phyloP scores from a whole-genome alignment of 257 asterid species.

The Forsythia suspensa region DNA sequence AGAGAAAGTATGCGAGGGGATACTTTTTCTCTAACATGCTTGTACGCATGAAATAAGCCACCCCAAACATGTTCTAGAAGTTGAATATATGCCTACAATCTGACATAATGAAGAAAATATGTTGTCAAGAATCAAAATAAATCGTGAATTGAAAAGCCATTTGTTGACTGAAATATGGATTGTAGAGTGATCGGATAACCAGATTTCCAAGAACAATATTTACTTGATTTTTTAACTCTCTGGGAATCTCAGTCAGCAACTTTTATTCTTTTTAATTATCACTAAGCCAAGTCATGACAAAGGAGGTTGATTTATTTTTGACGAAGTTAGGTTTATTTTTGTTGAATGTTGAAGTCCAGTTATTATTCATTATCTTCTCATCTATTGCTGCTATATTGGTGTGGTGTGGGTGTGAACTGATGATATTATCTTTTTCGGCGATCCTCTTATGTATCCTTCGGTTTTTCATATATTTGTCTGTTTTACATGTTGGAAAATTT shows the following conservation, averaged over 20 bases:
- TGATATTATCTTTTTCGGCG: not conserved
- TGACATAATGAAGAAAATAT: not conserved
- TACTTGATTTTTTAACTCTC: not conserved
- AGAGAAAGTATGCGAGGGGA: no score
- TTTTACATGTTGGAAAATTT: constrained; percentile 25
- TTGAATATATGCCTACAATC: not conserved
- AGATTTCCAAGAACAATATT: not conserved
- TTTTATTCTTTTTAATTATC: not conserved
- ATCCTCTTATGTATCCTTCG: not conserved
- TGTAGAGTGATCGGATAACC: not conserved
- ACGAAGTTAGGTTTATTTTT: not conserved
- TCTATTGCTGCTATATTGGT: not conserved
- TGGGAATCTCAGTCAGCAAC: not conserved
- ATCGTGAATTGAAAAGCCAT: not conserved
- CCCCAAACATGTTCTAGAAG: not conserved
- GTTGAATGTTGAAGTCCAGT: not conserved
- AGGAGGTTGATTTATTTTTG: not conserved
- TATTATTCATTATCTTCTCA: not conserved
- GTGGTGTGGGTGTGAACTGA: not conserved
- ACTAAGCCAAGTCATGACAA: not conserved
- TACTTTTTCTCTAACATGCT: no score
- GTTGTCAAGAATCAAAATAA: constrained; percentile 4
- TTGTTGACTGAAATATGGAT: not conserved
- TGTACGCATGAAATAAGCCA: not conserved
- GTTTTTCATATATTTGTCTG: constrained; percentile 1